phyloP scores from a whole-genome alignment of 805 yeast genomes.

The Tanozyma kutaoensis region DNA sequence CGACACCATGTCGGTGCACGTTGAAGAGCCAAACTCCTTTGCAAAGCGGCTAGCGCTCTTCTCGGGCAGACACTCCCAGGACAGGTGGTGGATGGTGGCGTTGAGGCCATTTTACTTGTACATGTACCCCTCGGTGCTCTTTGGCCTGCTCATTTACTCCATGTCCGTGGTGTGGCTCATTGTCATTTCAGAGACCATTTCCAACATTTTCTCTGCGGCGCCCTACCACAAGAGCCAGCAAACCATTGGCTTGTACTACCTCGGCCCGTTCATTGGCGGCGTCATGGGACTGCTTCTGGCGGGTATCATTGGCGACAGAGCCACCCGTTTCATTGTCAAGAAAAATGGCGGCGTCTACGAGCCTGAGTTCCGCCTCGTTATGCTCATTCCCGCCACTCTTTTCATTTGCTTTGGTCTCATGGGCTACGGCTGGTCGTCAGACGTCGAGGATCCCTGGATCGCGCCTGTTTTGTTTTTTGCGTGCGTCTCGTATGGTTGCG shows the following conservation, averaged over 20 bases:
- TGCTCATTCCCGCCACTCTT: slow-evolving; percentile 36
- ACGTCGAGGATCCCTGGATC: slow-evolving; percentile 34
- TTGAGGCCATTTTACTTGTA: slow-evolving; percentile 39
- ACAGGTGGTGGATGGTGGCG: slow-evolving; percentile 42
- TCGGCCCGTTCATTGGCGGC: slow-evolving; percentile 47
- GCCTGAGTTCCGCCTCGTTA: slow-evolving; percentile 45
- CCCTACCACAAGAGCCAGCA: slow-evolving; percentile 34
- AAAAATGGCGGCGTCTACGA: slow-evolving; percentile 43
- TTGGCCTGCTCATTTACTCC: slow-evolving; percentile 37
- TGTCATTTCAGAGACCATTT: slow-evolving; percentile 42
- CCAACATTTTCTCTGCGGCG: slow-evolving; percentile 29
- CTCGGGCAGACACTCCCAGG: slow-evolving; percentile 36
- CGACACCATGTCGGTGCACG: background rate
- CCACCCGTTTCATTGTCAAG: slow-evolving; percentile 31
- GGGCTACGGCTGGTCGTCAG: slow-evolving; percentile 53
- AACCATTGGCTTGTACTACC: slow-evolving; percentile 38
- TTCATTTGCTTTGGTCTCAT: slow-evolving; percentile 37
- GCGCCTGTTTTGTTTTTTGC: slow-evolving; percentile 48
- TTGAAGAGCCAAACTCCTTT: slow-evolving; percentile 7
- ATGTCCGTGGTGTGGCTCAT: slow-evolving; percentile 54
- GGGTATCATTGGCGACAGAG: slow-evolving; percentile 34
- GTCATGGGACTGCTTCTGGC: slow-evolving; percentile 41
- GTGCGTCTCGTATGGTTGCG: slow-evolving; percentile 44
- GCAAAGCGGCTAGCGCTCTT: slow-evolving; percentile 23
- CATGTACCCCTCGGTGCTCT: slow-evolving; percentile 37